A percentile compares a stretch with the other conserved stretches of the same genome.
Conservation (phyloP, 345 rosid genomes). For the Erucastrum elatum region DNA sequence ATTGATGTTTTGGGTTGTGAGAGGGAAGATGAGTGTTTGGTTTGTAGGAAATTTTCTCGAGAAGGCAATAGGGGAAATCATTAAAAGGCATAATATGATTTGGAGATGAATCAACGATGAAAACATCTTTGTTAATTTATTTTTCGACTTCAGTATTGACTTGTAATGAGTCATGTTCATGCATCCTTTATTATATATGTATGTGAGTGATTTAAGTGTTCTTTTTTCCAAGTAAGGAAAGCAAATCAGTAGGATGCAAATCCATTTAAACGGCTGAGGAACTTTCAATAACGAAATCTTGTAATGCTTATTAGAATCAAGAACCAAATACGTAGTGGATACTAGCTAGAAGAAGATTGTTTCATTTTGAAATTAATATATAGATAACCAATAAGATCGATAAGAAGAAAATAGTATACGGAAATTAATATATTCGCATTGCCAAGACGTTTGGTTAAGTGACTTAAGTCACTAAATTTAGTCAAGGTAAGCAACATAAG, state of each 20-base stretch:
- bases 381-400: not conserved
- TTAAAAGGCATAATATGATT: constrained; percentile 29
- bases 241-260: not conserved
- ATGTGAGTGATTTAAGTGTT: not conserved
- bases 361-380: not conserved
- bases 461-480: not conserved
- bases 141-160: not conserved
- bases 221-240: not conserved
- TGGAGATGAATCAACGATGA: constrained; percentile 14
- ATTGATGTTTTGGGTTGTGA: constrained; percentile 39
- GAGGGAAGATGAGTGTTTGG: constrained; percentile 49
- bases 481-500: not conserved
- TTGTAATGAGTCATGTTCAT: not conserved
- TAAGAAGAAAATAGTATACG: not conserved
- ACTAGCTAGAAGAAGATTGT: not conserved
- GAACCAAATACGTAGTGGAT: not conserved
- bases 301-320: constrained; percentile 5
- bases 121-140: constrained; percentile 8
- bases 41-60: constrained; percentile 36
- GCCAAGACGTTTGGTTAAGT: constrained; percentile 13
- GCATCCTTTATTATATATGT: not conserved
- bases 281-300: not conserved
- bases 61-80: constrained; percentile 30
- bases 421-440: constrained; percentile 1
- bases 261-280: not conserved